These are phyloP conservation scores for Solanum medicagineum DNA, from an alignment of 257 asterid species.

Conservation along the genomic window DNA sequence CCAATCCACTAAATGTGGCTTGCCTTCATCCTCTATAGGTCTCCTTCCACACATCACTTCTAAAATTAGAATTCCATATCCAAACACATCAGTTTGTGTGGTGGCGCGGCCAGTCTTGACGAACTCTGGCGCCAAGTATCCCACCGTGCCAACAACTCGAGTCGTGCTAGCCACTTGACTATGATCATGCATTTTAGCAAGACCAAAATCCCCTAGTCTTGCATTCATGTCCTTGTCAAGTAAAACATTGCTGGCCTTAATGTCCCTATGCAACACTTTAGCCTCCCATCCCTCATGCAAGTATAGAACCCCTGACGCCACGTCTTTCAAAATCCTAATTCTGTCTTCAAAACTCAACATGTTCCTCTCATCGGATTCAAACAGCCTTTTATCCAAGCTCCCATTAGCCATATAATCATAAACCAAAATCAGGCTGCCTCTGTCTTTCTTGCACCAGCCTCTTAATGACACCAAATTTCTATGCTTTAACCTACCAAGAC, in stretches of 20 bases:
- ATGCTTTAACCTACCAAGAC: conserved; percentile 68
- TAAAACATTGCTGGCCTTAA: conserved; percentile 60
- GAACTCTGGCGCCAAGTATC: conserved; percentile 59
- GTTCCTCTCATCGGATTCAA: conserved; percentile 25
- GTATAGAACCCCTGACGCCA: conserved; percentile 46
- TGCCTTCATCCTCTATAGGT: conserved; percentile 40
- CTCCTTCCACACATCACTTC: conserved; percentile 58
- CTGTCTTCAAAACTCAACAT: conserved; percentile 33
- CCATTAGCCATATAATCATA: conserved; percentile 77
- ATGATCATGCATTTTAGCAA: conserved; percentile 62
- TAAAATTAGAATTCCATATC: conserved; percentile 40
- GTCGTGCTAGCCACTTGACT: conserved; percentile 49
- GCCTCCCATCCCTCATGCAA: conserved; percentile 69
- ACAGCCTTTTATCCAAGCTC: conserved; percentile 47
- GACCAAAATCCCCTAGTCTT: conserved; percentile 60
- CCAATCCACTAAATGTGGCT: conserved; percentile 45
- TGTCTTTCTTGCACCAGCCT: conserved; percentile 80
- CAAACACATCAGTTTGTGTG: conserved; percentile 37
- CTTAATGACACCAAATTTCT: conserved; percentile 52
- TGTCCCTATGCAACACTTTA: conserved; percentile 59
- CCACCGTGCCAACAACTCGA: conserved; percentile 61
- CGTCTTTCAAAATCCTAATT: conserved; percentile 39
- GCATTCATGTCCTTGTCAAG: conserved; percentile 63
- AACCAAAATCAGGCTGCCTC: conserved; percentile 42
- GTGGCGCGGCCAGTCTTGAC: conserved; percentile 48